Percentiles rank a stretch among this genome's conserved stretches.
Conservation (phyloP, 768 basidiomycete genomes). For the Austroboletus festivus region DNA sequence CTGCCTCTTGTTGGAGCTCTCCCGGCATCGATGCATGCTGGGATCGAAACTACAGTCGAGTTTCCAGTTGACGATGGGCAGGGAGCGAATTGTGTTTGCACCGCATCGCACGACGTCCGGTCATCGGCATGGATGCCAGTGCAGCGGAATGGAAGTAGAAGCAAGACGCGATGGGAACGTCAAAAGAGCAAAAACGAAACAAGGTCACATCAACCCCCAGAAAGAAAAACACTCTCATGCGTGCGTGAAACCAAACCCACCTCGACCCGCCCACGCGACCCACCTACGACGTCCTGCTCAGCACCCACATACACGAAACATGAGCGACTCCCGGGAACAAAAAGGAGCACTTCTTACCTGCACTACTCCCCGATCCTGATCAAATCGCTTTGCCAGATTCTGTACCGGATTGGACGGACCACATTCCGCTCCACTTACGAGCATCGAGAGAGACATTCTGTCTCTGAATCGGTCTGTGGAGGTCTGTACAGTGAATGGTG, state of each 20-base stretch:
- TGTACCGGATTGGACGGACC: constrained; percentile 85
- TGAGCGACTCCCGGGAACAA: too few relatives aligned
- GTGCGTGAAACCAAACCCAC: too few relatives aligned
- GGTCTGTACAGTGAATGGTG: too few relatives aligned
- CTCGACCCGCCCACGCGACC: constrained; percentile 40
- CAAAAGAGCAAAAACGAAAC: neutral
- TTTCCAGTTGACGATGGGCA: too few relatives aligned
- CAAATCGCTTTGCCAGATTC: constrained; percentile 73
- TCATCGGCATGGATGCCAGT: too few relatives aligned
- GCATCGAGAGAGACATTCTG: constrained; percentile 76
- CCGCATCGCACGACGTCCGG: too few relatives aligned
- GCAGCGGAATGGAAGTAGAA: too few relatives aligned
- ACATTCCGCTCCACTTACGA: constrained; percentile 72
- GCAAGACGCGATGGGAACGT: constrained; percentile 7
- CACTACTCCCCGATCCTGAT: constrained; percentile 73
- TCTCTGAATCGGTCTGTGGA: neutral
- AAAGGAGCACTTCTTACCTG: too few relatives aligned
- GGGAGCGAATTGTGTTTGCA: too few relatives aligned
- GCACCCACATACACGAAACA: too few relatives aligned
- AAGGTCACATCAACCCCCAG: too few relatives aligned
- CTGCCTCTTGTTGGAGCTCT: constrained; percentile 60
- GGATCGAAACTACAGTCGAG: constrained; percentile 52
- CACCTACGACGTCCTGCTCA: constrained; percentile 77
- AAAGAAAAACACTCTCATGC: too few relatives aligned
- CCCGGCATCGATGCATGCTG: constrained; percentile 37